phyloP scores from a whole-genome alignment of 208 protist species.

The Angomonas ambiguus region DNA sequence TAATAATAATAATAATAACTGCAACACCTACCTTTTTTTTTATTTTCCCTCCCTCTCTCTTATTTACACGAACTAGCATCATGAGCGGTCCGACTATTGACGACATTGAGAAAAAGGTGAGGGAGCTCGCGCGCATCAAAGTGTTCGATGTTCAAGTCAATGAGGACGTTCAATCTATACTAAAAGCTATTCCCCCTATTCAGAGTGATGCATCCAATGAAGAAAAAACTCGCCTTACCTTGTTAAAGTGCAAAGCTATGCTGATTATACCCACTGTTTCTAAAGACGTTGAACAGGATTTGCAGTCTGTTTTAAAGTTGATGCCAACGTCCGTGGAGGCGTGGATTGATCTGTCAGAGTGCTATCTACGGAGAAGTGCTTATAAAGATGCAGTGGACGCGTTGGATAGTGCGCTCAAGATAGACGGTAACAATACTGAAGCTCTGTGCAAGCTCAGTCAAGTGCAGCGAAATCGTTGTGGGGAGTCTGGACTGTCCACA shows the following conservation, averaged over 20 bases:
- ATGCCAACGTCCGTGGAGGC: slow-evolving; percentile 33
- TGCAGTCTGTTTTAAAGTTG: slow-evolving; percentile 73
- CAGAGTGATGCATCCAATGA: slow-evolving; percentile 38
- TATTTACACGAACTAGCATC: background rate
- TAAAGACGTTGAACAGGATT: slow-evolving; percentile 66
- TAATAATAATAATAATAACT: background rate
- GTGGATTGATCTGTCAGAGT: slow-evolving; percentile 80
- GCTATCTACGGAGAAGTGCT: slow-evolving; percentile 63
- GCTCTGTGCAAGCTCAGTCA: slow-evolving; percentile 83
- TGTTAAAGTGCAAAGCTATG: slow-evolving; percentile 50
- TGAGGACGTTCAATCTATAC: slow-evolving; percentile 39
- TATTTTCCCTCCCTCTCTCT: background rate
- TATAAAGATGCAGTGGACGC: slow-evolving; percentile 74
- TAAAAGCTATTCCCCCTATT: slow-evolving; percentile 39
- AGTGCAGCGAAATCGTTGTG: slow-evolving; percentile 69
- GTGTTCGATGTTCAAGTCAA: slow-evolving; percentile 56
- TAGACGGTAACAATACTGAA: slow-evolving; percentile 31
- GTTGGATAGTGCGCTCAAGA: slow-evolving; percentile 59
- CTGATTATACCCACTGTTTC: slow-evolving; percentile 69
- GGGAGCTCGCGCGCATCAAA: slow-evolving; percentile 42
- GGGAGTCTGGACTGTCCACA: slow-evolving; percentile 33
- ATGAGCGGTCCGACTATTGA: background rate
- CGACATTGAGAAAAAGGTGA: slow-evolving; percentile 21
- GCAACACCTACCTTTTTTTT: background rate
- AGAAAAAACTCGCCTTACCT: slow-evolving; percentile 54